Evolutionary conservation across 1,284 basidiomycete genomes (phyloP).

Genomic region (Irpex sp.): DNA sequence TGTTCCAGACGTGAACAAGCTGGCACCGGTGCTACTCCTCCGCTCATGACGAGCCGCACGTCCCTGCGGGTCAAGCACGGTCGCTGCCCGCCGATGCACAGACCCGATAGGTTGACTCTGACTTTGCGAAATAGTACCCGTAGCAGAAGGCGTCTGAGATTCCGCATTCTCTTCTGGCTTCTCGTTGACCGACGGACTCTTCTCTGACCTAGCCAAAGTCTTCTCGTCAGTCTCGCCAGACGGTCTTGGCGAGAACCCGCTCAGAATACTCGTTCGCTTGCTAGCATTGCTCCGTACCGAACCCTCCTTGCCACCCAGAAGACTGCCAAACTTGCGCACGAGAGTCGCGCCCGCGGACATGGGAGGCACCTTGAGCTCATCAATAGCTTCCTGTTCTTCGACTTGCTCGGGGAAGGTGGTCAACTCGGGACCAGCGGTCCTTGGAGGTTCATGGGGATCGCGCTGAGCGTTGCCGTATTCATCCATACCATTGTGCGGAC

Average conservation of each 20-base stretch:
- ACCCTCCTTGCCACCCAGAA: slow-evolving; percentile 51
- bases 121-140: slow-evolving; percentile 38
- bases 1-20: slow-evolving; percentile 51
- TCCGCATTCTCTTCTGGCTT: slow-evolving; percentile 13
- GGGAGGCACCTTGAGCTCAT: slow-evolving; percentile 31
- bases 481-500: slow-evolving; percentile 28
- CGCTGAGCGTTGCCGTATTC: slow-evolving; percentile 35
- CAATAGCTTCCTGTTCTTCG: slow-evolving; percentile 30
- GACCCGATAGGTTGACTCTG: slow-evolving; percentile 55
- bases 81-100: slow-evolving; percentile 65
- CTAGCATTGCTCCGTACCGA: slow-evolving; percentile 34
- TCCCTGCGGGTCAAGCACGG: slow-evolving; percentile 66
- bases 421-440: slow-evolving; percentile 57
- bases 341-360: slow-evolving; percentile 62
- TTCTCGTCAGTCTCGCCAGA: slow-evolving; percentile 34
- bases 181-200: slow-evolving; percentile 13
- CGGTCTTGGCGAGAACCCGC: slow-evolving; percentile 42
- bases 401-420: slow-evolving; percentile 42
- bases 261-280: slow-evolving; percentile 50
- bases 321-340: slow-evolving; percentile 69
- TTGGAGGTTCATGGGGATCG: slow-evolving; percentile 37
- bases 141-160: slow-evolving; percentile 27
- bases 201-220: slow-evolving; percentile 22
- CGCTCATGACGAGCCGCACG: slow-evolving; percentile 64
- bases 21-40: slow-evolving; percentile 70